Base-by-base conservation (phyloP, 495 filamentous ascomycete species). In the Podospora pseudopauciseta region DNA sequence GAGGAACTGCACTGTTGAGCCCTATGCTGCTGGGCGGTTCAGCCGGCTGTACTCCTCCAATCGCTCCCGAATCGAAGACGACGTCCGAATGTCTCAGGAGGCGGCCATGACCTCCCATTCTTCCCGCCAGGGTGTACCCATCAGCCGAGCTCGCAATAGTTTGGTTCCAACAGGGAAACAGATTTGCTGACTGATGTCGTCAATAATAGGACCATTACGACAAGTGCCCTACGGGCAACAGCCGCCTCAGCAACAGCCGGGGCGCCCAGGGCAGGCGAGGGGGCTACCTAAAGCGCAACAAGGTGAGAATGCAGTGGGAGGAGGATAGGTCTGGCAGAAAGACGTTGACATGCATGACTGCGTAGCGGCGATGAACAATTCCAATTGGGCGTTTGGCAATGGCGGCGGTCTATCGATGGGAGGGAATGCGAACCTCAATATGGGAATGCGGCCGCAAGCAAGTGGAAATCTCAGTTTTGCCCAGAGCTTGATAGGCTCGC, bases 221-320 rank as follows among this genome's bases (percentile, higher is more conserved):
- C 39, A 11, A 11, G 3, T 49, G 15, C 5, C 85, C 69, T 92
- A 90, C 80, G 85, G 87, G 70, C 84, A 83, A 79, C 88, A 81
- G 80, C 87, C 88, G 77, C 83, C 87, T 26, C 79, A 80, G 27
- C 82, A 82, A 68, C 81, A 80, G 71, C 85, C 89, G 70, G 86
- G 85, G 72, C 85, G 89, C 79, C 85, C 86, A 70, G 85, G 85
- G 20, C 86, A 90, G n/a, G 39, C 39, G 9, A 49, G 39, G 39
- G 39, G 90, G 76, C 81, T 93, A 85, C 89, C 88, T 71, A 91
- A 91, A 70, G 89, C 89, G 63, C 91, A 91, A 79, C 80, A 91
- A 75, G 90, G 91, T 93, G 84, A 79, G 84, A 69, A 67, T 49
- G 39, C 39, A 49, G 13, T 16, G 13, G 39, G 39, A 49, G 11